Base-by-base conservation (phyloP, 257 asterid genomes). In the Salvia hispanica region DNA sequence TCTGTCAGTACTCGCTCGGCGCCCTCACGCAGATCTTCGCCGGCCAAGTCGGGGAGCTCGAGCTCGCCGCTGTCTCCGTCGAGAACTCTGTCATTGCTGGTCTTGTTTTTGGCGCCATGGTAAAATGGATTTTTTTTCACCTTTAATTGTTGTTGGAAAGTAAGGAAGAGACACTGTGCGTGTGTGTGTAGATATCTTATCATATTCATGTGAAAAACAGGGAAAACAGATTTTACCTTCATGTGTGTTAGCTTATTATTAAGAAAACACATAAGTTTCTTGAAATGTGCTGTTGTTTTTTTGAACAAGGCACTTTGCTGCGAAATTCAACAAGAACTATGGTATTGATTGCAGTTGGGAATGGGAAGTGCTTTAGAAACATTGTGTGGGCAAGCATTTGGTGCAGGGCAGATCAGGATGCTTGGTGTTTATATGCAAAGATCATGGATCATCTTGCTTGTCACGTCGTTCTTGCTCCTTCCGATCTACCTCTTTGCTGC, bases 341-440 rank as follows among this genome's bases (percentile, higher is more conserved):
- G 34, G 33, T 40, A 25, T 28, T 63, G 28, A 53, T 53, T 64
- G 70, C 84, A 89, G 96, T 71, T 87, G 56, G 96, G 96, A 62
- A 87, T 89, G 95, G 96, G 95, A 47, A 89, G 96, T 75, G 96
- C 96, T 12, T 34, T 89, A 69, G 96, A 89, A 72, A 89, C 96
- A 0, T 66, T 89, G 53, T 87, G 96, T 33, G 96, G 96, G 72
- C 96, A 89, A 77, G 96, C 95, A 54, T 89, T 50, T 42, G 96
- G 96, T 45, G 96, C 95, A 7, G 96, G 96, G 66, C 85, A 86
- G 62, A 69, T 75, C 16, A 72, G 85, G 76, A 90, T 90, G 95
- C 72, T 90, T 57, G 96, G 96, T 2, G 28, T 85, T 31, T 90
- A 87, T 71, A 87, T 90, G 97, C 97, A 90, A 56, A 81, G 97